A percentile compares a stretch with the other conserved stretches of the same genome.
phyloP scores from a whole-genome alignment of 768 basidiomycete species.

The Paxillus ammoniavirescens region DNA sequence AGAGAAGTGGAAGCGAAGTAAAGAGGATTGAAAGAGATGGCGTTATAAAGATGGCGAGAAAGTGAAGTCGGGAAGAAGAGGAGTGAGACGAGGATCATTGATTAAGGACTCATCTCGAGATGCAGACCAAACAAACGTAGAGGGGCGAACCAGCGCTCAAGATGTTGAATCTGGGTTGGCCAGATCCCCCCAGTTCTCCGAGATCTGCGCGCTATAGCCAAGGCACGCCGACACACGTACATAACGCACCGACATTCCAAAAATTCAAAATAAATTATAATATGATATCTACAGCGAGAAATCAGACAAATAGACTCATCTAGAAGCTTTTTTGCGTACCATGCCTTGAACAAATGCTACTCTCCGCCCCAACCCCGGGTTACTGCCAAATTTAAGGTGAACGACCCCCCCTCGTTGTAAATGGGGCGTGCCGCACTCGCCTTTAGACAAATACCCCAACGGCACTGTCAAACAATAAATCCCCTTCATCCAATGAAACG shows the following conservation, averaged over 20 bases:
- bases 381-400: slow-evolving; percentile 3
- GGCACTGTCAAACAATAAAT: not conserved
- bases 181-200: slow-evolving; percentile 7
- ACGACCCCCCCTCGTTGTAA: not conserved
- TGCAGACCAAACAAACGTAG: not conserved
- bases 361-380: not conserved
- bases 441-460: not conserved
- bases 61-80: not conserved
- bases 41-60: slow-evolving; percentile 25
- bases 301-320: not conserved
- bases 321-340: not conserved
- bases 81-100: slow-evolving; percentile 22
- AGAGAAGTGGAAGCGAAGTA: slow-evolving; percentile 11
- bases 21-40: slow-evolving; percentile 3
- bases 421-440: not conserved
- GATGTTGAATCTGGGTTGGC: slow-evolving; percentile 18
- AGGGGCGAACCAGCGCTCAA: not conserved
- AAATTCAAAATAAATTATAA: not conserved
- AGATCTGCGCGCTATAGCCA: slow-evolving; percentile 1
- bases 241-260: not conserved
- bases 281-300: not conserved
- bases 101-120: slow-evolving; percentile 20
- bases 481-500: not conserved
- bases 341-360: not conserved
- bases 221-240: not conserved